Evolutionary conservation across 345 rosid species (phyloP).

Genomic region (Gossypium herbaceum): DNA sequence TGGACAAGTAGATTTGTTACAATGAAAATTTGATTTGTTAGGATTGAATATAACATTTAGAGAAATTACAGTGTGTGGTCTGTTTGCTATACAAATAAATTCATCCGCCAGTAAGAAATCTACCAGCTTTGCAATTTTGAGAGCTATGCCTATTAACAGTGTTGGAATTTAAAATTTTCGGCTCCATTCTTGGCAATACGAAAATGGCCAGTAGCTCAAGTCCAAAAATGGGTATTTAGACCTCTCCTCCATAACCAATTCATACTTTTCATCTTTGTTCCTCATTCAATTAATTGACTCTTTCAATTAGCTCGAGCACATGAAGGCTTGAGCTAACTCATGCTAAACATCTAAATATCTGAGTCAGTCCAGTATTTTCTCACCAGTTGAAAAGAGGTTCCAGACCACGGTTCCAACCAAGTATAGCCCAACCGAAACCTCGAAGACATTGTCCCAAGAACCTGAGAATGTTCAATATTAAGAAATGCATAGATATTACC

Average conservation of each 20-base stretch:
- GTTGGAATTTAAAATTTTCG: neutral
- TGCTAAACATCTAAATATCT: conserved; percentile 10
- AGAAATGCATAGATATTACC: neutral
- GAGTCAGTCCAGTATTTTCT: conserved; percentile 67
- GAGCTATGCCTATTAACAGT: neutral
- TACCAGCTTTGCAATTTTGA: neutral
- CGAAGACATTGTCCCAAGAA: conserved; percentile 92
- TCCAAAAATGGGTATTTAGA: conserved; percentile 4
- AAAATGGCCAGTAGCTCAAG: conserved; percentile 18
- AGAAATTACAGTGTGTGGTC: conserved; percentile 4
- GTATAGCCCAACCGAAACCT: conserved; percentile 84
- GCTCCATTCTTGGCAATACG: conserved; percentile 13
- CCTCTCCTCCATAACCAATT: neutral
- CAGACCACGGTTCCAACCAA: conserved; percentile 79
- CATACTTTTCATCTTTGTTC: neutral
- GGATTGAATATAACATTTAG: conserved; percentile 21
- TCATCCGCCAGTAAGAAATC: conserved; percentile 3
- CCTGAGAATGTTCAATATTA: conserved; percentile 39
- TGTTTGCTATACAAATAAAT: conserved; percentile 25
- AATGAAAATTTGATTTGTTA: conserved; percentile 1
- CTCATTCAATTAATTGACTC: conserved; percentile 7
- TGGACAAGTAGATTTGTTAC: neutral
- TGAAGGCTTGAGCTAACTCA: conserved; percentile 9
- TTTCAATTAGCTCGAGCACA: conserved; percentile 16
- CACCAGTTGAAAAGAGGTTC: conserved; percentile 88